Evolutionary conservation across 768 basidiomycete genomes (phyloP), one percentile per base, ranked within the genome.

Genomic region (Fomitopsis pulvina): DNA sequence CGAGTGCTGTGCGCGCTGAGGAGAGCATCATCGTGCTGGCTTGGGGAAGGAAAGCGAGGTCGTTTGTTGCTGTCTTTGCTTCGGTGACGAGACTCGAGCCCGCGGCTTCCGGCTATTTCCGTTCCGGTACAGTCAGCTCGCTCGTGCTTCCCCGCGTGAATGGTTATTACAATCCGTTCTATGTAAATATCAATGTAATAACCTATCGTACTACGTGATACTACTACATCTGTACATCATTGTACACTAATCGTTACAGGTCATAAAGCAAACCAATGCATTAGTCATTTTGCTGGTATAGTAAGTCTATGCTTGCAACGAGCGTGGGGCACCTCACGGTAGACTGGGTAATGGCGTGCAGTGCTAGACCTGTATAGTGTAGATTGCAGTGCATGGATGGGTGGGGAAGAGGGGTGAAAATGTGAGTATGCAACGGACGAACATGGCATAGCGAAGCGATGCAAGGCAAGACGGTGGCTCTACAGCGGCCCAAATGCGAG

Each of bases 11-110:
- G 58, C 82, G 84, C 58, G 76, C 66, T 50, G 76, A 60, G 56
- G 78, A 70, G 65, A 75, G 68, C 65, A 85, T 71, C 73, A 87
- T 78, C 71, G 78, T 73, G 53, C 63, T 53, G 39, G 52, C 32
- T 30, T n/a, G n/a, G n/a, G 47, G 25, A 47, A 44, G 41, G 34
- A 29, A 21, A 45, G 51, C 28, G 51, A 29, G 34, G 6, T 5
- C 14, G 34, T 14, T 37, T 18, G 34, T 37, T 18, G 14, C 34
- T 18, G 6, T n/a, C n/a, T n/a, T n/a, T n/a, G 34, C 34, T 5
- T 32, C 34, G 14, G 34, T 37, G 34, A 37, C 34, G 34, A 37
- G 34, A 37, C 34, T 4, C 5, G 8, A 7, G 7, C 29, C 29
- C 29, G 5, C 34, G 34, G 34, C 34, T 37, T 16, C 34, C 34